Conservation (phyloP, 2,329 filamentous ascomycete species). For the Monilinia vaccinii-corymbosi region DNA sequence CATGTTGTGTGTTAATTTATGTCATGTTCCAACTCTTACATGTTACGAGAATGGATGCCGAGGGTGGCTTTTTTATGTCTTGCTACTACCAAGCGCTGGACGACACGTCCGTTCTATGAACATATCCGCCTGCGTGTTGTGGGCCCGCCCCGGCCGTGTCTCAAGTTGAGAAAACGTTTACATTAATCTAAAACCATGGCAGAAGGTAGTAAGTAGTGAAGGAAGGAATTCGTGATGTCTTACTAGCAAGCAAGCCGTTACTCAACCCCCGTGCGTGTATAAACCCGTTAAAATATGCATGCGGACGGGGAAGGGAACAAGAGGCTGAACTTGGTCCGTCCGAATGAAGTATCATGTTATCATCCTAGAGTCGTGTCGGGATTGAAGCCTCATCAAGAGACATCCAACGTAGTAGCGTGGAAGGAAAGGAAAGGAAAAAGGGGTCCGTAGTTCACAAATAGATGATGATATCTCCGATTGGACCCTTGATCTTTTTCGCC, state of each 20-base stretch:
- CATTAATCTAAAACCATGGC: neutral
- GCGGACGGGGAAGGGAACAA: neutral
- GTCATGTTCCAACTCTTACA: too few species aligned
- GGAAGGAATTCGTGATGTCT: neutral
- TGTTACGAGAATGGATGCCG: neutral
- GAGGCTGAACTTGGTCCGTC: neutral
- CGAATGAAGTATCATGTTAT: neutral
- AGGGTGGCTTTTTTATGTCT: conserved; percentile 1
- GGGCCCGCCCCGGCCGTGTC: neutral
- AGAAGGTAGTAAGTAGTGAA: too few species aligned
- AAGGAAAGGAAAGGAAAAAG: too few species aligned
- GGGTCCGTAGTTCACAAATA: neutral
- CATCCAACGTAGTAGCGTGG: too few species aligned
- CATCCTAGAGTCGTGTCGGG: neutral
- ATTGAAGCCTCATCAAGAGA: neutral
- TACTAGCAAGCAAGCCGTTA: neutral
- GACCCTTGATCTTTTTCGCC: neutral
- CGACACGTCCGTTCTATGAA: neutral
- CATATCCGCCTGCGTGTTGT: neutral
- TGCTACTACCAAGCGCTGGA: neutral
- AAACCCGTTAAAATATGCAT: neutral
- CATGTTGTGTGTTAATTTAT: too few species aligned
- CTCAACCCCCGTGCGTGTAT: neutral
- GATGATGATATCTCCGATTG: neutral
- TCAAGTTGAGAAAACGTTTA: neutral